A percentile compares a stretch with the other conserved stretches of the same genome.
Evolutionary conservation across 2,329 filamentous ascomycete species (phyloP).

Genomic region (Raffaelea arxii): DNA sequence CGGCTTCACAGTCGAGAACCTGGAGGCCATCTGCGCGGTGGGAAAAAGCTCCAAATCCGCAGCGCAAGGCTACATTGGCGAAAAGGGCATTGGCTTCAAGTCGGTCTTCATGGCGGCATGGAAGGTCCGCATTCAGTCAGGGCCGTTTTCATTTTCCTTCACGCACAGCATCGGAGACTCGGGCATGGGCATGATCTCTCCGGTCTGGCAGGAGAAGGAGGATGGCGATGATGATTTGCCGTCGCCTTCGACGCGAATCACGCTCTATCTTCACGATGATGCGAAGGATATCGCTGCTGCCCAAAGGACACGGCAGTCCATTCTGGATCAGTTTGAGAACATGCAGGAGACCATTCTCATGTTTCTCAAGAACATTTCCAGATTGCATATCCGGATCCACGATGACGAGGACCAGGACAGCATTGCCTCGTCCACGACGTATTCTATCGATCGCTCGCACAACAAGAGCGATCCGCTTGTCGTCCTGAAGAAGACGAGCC

Average conservation of each 20-base stretch:
- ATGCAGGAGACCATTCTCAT: constrained; percentile 29
- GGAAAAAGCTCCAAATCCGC: constrained; percentile 34
- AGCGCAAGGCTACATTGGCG: constrained; percentile 33
- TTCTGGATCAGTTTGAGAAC: constrained; percentile 24
- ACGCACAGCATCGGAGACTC: constrained; percentile 25
- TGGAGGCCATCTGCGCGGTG: constrained; percentile 35
- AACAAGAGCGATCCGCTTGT: constrained; percentile 2
- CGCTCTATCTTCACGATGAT: constrained; percentile 22
- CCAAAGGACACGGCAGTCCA: constrained; percentile 14
- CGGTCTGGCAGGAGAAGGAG: constrained; percentile 32
- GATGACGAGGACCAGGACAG: constrained; percentile 8
- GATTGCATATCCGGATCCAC: constrained; percentile 22
- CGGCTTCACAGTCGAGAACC: constrained; percentile 31
- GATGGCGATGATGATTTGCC: constrained; percentile 11
- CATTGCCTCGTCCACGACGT: constrained; percentile 9
- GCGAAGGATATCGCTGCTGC: constrained; percentile 12
- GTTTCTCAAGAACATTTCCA: constrained; percentile 30
- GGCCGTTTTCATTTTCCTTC: constrained; percentile 34
- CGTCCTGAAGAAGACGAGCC: no score
- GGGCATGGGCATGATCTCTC: constrained; percentile 42
- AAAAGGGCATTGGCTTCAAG: constrained; percentile 43
- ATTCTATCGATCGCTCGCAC: constrained; percentile 7
- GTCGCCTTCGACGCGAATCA: neutral
- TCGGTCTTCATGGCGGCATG: constrained; percentile 37
- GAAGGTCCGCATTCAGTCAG: constrained; percentile 34